Conservation (phyloP, 345 rosid species). For the Cardamine resedifolia region DNA sequence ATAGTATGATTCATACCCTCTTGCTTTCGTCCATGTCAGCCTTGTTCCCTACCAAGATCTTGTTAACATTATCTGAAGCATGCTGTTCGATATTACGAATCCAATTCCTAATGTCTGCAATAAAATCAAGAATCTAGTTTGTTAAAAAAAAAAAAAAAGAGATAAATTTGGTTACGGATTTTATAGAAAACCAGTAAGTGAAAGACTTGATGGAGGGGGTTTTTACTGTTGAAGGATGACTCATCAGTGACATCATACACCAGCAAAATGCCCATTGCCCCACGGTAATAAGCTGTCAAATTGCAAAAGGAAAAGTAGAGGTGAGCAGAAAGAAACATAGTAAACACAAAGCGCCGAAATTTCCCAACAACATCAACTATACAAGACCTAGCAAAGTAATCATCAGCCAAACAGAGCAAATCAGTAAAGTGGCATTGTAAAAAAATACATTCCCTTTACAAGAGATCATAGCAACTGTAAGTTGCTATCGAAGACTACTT, state of each 20-base stretch:
- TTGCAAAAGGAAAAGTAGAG: neutral
- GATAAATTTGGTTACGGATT: neutral
- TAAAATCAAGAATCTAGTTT: conserved; percentile 1
- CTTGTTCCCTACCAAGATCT: conserved; percentile 96
- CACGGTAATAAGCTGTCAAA: conserved; percentile 77
- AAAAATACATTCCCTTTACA: conserved; percentile 4
- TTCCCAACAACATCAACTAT: neutral
- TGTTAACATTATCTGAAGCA: conserved; percentile 98
- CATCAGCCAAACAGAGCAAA: neutral
- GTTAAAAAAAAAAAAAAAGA: neutral
- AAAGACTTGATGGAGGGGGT: conserved; percentile 15
- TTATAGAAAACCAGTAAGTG: neutral
- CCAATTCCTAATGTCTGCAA: conserved; percentile 97
- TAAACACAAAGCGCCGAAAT: neutral
- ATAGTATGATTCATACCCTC: conserved; percentile 53
- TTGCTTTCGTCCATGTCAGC: conserved; percentile 99
- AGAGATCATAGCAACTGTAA: conserved; percentile 1
- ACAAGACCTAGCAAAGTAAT: conserved; percentile 2
- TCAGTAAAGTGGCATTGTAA: neutral
- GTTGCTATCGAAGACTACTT: neutral
- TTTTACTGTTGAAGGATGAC: conserved; percentile 80
- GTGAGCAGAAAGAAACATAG: neutral
- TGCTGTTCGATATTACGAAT: conserved; percentile 99
- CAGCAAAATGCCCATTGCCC: conserved; percentile 92
- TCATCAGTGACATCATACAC: conserved; percentile 91